Conservation (phyloP, 1,139 yeast species). For the Sugiyamaella novakii region DNA sequence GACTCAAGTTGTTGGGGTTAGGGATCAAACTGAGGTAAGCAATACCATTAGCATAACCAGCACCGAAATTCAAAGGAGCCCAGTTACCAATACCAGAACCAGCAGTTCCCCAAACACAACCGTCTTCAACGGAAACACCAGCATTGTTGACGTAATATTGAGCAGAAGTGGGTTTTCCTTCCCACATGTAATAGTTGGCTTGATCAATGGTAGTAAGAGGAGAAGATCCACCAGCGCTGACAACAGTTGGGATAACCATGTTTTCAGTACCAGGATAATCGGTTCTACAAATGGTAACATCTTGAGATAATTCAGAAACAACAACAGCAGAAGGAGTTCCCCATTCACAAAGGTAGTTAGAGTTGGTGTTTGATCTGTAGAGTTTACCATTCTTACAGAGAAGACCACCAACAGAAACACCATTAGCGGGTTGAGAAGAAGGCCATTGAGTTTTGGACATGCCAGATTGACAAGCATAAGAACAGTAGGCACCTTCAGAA, state of each 20-base stretch:
- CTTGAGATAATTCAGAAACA: conserved; percentile 60
- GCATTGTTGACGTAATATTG: conserved; percentile 98
- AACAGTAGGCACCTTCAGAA: conserved; percentile 88
- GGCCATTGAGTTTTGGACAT: conserved; percentile 99
- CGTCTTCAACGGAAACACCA: conserved; percentile 84
- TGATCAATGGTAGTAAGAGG: conserved; percentile 81
- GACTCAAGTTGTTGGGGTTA: conserved; percentile 79
- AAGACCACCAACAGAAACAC: conserved; percentile 91
- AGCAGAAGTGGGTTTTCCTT: conserved; percentile 80
- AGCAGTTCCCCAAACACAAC: conserved; percentile 88
- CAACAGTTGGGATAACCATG: conserved; percentile 91
- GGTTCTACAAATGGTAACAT: conserved; percentile 91
- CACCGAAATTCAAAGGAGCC: conserved; percentile 96
- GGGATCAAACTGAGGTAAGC: conserved; percentile 92
- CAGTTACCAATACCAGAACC: conserved; percentile 92
- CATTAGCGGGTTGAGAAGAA: conserved; percentile 73
- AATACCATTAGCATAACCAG: conserved; percentile 78
- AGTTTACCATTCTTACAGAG: conserved; percentile 74
- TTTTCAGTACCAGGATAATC: conserved; percentile 99
- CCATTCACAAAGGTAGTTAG: conserved; percentile 78
- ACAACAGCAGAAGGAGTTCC: conserved; percentile 72
- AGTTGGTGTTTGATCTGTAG: conserved; percentile 69
- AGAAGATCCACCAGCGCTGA: conserved; percentile 63
- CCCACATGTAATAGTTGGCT: conserved; percentile 76
- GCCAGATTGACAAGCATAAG: conserved; percentile 95